A percentile compares a stretch with the other conserved stretches of the same genome.
These are phyloP conservation scores for Anthoceros angustus DNA, from an alignment of 225 moss, liverwort and hornwort species.

Conservation along the genomic window DNA sequence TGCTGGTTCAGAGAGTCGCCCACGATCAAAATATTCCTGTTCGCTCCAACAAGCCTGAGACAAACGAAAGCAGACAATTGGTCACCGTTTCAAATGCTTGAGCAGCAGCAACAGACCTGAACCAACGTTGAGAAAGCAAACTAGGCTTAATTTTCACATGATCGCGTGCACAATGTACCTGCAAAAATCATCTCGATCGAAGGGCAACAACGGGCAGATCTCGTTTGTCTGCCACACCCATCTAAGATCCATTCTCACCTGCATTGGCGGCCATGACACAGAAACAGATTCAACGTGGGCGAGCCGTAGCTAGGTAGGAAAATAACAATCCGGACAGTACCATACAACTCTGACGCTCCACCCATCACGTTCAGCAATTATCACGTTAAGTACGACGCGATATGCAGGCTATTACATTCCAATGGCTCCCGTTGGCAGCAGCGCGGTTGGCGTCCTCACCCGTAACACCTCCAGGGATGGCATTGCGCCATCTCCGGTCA, in stretches of 20 bases:
- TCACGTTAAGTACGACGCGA: no score
- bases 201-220: constrained; percentile 10
- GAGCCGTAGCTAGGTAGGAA: background rate
- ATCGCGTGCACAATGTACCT: background rate
- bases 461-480: background rate
- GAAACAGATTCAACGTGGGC: background rate
- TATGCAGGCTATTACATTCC: background rate
- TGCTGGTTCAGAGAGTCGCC: constrained; percentile 37
- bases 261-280: background rate
- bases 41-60: constrained; percentile 9
- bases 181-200: constrained; percentile 12
- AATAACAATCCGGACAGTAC: background rate
- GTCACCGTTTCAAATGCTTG: background rate
- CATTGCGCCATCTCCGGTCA: constrained; percentile 5
- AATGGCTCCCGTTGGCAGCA: constrained; percentile 6
- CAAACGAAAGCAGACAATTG: background rate
- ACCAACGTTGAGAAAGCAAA: background rate
- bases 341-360: background rate
- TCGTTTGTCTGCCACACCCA: constrained; percentile 13
- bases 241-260: constrained; percentile 12
- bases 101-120: background rate
- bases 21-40: constrained; percentile 17
- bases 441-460: background rate
- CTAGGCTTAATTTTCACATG: background rate
- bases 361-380: background rate